phyloP scores from a whole-genome alignment of 805 yeast species.

The Cyberlindnera lachancei region DNA sequence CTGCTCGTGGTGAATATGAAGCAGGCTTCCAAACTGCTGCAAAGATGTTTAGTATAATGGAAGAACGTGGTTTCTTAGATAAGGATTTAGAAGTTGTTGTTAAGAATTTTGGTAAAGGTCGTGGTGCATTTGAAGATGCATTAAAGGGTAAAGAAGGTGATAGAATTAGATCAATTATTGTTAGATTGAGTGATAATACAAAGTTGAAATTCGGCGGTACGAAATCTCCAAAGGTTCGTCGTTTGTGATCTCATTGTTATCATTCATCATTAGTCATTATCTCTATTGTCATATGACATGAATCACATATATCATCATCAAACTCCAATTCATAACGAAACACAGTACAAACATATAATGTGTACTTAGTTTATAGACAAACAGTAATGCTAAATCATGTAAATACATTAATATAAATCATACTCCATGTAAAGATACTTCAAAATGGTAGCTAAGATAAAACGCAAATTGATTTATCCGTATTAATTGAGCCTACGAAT shows the following conservation, averaged over 20 bases:
- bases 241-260: constrained; percentile 50
- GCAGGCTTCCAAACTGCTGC: constrained; percentile 83
- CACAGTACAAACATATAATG: too few species aligned
- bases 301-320: too few species aligned
- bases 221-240: constrained; percentile 74
- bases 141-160: constrained; percentile 85
- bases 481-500: too few species aligned
- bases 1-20: constrained; percentile 88
- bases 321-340: too few species aligned
- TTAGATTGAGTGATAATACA: constrained; percentile 71
- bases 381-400: too few species aligned
- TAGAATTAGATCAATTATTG: constrained; percentile 54
- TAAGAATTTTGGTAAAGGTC: constrained; percentile 81
- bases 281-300: too few species aligned
- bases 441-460: too few species aligned
- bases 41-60: constrained; percentile 62
- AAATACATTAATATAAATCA: constrained; percentile 1
- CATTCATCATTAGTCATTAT: too few species aligned
- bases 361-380: too few species aligned
- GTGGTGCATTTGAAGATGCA: constrained; percentile 79
- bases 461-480: too few species aligned
- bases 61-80: constrained; percentile 48
- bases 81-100: constrained; percentile 69
- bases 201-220: constrained; percentile 89
- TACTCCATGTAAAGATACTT: too few species aligned